Base-by-base conservation (phyloP, 1,284 basidiomycete species). In the Cutaneotrichosporon sp. region DNA sequence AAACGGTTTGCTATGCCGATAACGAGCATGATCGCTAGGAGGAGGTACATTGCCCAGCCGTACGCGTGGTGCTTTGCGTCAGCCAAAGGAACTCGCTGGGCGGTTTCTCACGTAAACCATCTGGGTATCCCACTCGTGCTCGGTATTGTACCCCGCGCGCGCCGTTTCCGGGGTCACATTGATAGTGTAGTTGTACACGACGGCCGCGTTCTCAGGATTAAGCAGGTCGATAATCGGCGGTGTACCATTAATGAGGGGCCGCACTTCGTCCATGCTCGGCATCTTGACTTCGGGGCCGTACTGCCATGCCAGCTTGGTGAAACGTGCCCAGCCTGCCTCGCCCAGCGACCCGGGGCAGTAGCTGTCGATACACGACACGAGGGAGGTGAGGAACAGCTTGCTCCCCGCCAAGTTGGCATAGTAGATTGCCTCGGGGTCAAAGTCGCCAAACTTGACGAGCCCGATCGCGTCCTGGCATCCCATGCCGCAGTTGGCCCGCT, bases 11-110 rank as follows among this genome's bases (percentile, higher is more conserved):
- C 47, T 1, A 60, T 12, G 12, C 62, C 62, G 40, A 63, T 42
- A 8, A 61, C 5, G 3, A 62, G 41, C 34, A 61, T 55, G 12
- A 39, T 17, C 1, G 42, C 60, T 1, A 63, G 15, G 10, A 67
- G 55, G 3, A 62, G 30, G 40, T 64, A 66, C 34, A 64, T 53
- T 26, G 49, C 35, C 52, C 47, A 51, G 3, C 66, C 66, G 34
- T 61, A 67, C 2, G 54, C 49, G 41, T 64, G 54, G 48, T 66
- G 62, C 13, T 36, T 10, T 66, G 62, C 13, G 23, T 10, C n/a
- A 54, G 20, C 33, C 49, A 46, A 3, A 14, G 40, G 20, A 42
- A 22, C 10, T 30, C 26, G 7, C 26, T 30, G 8, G 49, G 45
- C 4, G 13, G 41, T 8, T 14, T 21, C 52, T 48, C n/a, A 4